Percentiles rank a stretch among this genome's conserved stretches.
phyloP scores from a whole-genome alignment of 805 yeast genomes.

The Jamesozyma rosinii region DNA sequence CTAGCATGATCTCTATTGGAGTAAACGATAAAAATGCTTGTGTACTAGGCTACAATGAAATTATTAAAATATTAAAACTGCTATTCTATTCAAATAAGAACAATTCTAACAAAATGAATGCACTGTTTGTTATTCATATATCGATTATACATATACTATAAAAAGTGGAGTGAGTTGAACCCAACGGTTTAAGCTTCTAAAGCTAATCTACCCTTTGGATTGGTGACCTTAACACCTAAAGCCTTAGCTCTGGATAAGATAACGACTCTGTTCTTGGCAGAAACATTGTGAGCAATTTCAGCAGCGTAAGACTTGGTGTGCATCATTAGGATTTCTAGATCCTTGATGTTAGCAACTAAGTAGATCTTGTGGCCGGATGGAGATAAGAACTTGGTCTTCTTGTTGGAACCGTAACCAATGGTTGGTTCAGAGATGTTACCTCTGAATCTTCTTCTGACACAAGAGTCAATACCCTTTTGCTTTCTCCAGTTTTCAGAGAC shows the following conservation, averaged over 20 bases:
- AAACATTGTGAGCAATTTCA: constrained; percentile 97
- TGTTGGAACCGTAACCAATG: constrained; percentile 99
- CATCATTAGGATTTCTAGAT: constrained; percentile 88
- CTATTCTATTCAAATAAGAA: not conserved
- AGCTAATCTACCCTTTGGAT: constrained; percentile 97
- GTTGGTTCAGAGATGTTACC: constrained; percentile 98
- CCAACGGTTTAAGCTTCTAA: constrained; percentile 81
- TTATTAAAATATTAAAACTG: no score
- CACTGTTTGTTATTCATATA: not conserved
- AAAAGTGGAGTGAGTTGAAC: no score
- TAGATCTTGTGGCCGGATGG: constrained; percentile 98
- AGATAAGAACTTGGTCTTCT: constrained; percentile 88
- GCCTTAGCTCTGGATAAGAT: constrained; percentile 96
- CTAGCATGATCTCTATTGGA: no score
- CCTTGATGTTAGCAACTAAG: constrained; percentile 85
- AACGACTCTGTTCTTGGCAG: constrained; percentile 96
- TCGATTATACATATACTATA: not conserved
- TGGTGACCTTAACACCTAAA: constrained; percentile 97
- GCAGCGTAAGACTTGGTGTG: constrained; percentile 99
- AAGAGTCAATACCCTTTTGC: constrained; percentile 99
- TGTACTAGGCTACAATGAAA: no score
- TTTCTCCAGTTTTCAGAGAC: constrained; percentile 99
- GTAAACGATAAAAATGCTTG: no score
- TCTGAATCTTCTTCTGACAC: constrained; percentile 99
- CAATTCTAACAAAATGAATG: not conserved